phyloP scores from a whole-genome alignment of 306 rosid species.

The Quercus variabilis region DNA sequence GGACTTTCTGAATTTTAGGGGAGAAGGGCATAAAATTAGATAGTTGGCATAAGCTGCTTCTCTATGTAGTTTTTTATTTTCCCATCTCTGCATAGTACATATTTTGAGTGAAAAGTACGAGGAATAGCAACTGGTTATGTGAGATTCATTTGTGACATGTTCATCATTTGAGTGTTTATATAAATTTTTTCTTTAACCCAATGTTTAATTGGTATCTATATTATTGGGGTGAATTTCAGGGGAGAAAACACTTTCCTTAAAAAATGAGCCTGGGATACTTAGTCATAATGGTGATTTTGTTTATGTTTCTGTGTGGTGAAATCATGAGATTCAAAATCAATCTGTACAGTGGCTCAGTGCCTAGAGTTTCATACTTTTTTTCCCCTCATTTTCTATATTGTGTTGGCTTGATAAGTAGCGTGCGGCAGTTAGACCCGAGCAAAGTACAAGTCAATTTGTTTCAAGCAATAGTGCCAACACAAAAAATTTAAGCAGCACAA shows the following conservation, averaged over 20 bases:
- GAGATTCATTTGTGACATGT: too few species aligned
- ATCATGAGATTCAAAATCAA: not conserved
- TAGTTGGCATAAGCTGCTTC: too few species aligned
- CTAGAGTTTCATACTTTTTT: not conserved
- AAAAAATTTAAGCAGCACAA: constrained; percentile 28
- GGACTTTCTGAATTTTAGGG: too few species aligned
- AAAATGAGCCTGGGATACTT: not conserved
- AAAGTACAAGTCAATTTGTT: constrained; percentile 24
- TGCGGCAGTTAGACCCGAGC: constrained; percentile 33
- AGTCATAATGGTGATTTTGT: not conserved
- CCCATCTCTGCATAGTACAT: too few species aligned
- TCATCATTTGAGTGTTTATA: too few species aligned
- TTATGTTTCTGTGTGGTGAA: not conserved
- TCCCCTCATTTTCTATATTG: not conserved
- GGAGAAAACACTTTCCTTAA: not conserved
- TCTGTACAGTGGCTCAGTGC: not conserved
- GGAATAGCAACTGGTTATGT: too few species aligned
- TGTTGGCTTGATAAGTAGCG: constrained; percentile 40
- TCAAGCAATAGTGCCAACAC: constrained; percentile 29
- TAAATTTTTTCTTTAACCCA: too few species aligned
- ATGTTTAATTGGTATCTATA: too few species aligned
- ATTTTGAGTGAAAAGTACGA: too few species aligned
- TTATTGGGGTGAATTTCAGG: too few species aligned
- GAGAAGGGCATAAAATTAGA: too few species aligned
- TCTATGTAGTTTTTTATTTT: too few species aligned